These are phyloP conservation scores for Citrus australasica DNA, from an alignment of 345 rosid species.

Conservation along the genomic window DNA sequence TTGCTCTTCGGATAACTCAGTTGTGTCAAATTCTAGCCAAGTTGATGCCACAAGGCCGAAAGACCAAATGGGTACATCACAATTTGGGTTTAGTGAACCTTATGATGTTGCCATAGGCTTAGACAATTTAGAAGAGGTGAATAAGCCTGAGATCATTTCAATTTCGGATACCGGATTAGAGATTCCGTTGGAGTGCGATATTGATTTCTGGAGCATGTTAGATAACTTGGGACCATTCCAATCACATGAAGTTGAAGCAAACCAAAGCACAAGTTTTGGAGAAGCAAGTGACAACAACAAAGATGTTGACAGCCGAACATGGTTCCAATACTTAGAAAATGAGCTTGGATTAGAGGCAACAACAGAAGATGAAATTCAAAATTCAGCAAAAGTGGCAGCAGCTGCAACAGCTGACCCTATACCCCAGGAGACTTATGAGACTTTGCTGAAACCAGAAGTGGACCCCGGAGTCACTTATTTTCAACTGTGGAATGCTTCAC, in stretches of 20 bases:
- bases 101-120: not conserved
- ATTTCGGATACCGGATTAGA: slow-evolving; percentile 7
- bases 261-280: slow-evolving; percentile 22
- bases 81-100: slow-evolving; percentile 6
- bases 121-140: slow-evolving; percentile 49
- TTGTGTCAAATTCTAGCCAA: slow-evolving; percentile 19
- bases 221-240: slow-evolving; percentile 40
- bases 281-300: slow-evolving; percentile 15
- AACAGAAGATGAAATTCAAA: slow-evolving; percentile 21
- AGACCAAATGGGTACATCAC: slow-evolving; percentile 8
- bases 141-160: slow-evolving; percentile 39
- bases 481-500: slow-evolving; percentile 6
- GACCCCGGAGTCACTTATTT: slow-evolving; percentile 1
- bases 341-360: slow-evolving; percentile 54
- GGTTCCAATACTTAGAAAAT: slow-evolving; percentile 59
- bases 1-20: slow-evolving; percentile 36
- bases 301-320: slow-evolving; percentile 41
- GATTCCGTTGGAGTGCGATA: slow-evolving; percentile 55
- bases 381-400: not conserved
- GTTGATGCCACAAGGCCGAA: slow-evolving; percentile 10
- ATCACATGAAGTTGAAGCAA: slow-evolving; percentile 16
- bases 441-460: slow-evolving; percentile 5
- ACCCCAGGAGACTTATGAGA: not conserved
- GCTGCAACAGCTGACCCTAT: not conserved
- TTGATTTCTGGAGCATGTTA: slow-evolving; percentile 70